Conservation (phyloP, 2,329 filamentous ascomycete species). For the Fusarium lateritium region DNA sequence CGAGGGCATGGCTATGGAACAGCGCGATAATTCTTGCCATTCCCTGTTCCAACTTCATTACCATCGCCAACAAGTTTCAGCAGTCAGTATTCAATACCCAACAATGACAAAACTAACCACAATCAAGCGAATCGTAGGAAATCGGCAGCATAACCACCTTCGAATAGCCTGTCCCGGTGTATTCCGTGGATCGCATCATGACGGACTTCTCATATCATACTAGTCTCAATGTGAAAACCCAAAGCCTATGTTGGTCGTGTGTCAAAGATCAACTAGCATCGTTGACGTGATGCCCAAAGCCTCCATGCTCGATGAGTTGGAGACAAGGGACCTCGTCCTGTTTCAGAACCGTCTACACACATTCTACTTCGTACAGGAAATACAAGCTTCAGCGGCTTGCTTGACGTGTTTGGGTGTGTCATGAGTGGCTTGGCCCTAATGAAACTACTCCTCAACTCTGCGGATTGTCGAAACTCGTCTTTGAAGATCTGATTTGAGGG, state of each 20-base stretch:
- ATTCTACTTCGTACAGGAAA: slow-evolving; percentile 19
- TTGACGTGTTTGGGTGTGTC: slow-evolving; percentile 16
- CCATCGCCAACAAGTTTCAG: slow-evolving; percentile 13
- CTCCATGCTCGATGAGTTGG: slow-evolving; percentile 22
- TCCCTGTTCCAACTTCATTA: slow-evolving; percentile 1
- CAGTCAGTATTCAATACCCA: slow-evolving; percentile 13
- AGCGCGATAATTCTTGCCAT: slow-evolving; percentile 13
- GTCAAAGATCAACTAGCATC: slow-evolving; percentile 27
- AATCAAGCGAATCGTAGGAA: not conserved
- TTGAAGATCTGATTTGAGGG: slow-evolving; percentile 10
- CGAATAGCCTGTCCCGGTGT: slow-evolving; percentile 3
- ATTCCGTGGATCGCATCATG: not conserved
- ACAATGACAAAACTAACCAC: slow-evolving; percentile 11
- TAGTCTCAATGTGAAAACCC: slow-evolving; percentile 12
- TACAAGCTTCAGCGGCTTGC: slow-evolving; percentile 29
- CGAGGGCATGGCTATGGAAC: slow-evolving; percentile 5
- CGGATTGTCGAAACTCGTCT: slow-evolving; percentile 2
- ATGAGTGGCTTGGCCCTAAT: slow-evolving; percentile 8
- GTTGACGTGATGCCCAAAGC: slow-evolving; percentile 19
- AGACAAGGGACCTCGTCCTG: slow-evolving; percentile 27
- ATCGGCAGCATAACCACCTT: not conserved
- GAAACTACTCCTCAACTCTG: not conserved
- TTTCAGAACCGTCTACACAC: slow-evolving; percentile 34
- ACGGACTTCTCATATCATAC: slow-evolving; percentile 1
- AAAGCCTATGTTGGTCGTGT: slow-evolving; percentile 7